Base-by-base conservation (phyloP, 306 rosid genomes). In the Quercus agrifolia region DNA sequence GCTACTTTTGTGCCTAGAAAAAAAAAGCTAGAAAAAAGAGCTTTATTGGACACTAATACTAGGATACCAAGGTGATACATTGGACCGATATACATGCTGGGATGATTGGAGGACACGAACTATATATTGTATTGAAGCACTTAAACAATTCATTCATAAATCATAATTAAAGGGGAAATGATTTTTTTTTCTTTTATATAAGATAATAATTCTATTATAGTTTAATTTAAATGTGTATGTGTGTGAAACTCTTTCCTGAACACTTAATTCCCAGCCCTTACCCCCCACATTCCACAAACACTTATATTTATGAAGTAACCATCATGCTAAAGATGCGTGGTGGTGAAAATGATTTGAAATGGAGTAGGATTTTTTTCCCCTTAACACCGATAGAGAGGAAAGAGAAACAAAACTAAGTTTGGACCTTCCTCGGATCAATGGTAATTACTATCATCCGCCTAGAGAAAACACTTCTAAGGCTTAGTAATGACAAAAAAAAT, bases 261-360 rank as follows among this genome's bases (percentile, higher is more conserved):
- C 7, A 2, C 10, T 38, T 38, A 2, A 38, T 7, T 38, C 0
- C 0, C 44, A 0, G 2, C 44, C 0, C 10, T 38, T 38, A 0
- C 7, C 11, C 11, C 0, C 1, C 0, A 7, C 46, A 7, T 2
- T 38, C 0, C 2, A 6, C 2, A 38, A 38, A 2, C 3, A 7
- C 0, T 38, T 38, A 38, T 38, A 8, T 1, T 38, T 38, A 0
- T 38, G 3, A 3, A 38, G 2, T 38, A 2, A 38, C 1, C 1
- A 38, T 38, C 0, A 2, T 35, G 2, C 0, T 0, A 35, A 35
- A 0, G 0, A 0, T 35, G 41, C 2, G 2, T 1, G 8, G 9
- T 38, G 46, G 46, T 38, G 4, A 6, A 3, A 21, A 58, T n/a
- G 27, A 56, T n/a, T 56, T 6, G 0, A 56, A 56, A 15, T 56